A percentile compares a stretch with the other conserved stretches of the same genome.
These are phyloP conservation scores for Mrakia hoshinonis DNA, from an alignment of 768 basidiomycete genomes.

Conservation along the genomic window DNA sequence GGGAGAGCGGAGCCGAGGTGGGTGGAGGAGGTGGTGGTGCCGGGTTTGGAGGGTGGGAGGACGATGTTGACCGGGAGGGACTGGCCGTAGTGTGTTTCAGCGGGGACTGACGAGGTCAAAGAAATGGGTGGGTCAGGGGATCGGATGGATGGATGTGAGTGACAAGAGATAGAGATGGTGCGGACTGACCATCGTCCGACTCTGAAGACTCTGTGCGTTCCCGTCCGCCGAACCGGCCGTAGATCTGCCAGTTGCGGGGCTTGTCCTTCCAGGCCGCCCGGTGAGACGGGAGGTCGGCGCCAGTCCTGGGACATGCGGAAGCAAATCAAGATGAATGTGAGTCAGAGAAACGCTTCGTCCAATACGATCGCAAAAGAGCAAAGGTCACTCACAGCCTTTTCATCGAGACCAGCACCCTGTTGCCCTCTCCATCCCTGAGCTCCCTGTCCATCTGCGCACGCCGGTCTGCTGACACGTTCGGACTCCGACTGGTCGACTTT, in stretches of 20 bases:
- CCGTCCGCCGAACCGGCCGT: neutral
- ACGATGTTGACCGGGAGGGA: constrained; percentile 10
- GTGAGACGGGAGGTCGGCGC: constrained; percentile 14
- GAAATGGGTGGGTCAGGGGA: neutral
- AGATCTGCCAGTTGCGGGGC: constrained; percentile 16
- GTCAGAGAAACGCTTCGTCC: neutral
- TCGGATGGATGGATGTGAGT: neutral
- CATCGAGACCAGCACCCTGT: constrained; percentile 19
- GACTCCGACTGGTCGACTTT: neutral
- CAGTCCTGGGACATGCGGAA: neutral
- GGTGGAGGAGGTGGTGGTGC: neutral
- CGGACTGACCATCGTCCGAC: neutral
- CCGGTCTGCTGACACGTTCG: constrained; percentile 3
- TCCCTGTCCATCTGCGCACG: constrained; percentile 4
- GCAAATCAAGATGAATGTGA: neutral
- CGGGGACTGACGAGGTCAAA: neutral
- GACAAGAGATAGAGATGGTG: neutral
- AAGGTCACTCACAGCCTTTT: constrained; percentile 6
- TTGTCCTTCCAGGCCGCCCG: constrained; percentile 20
- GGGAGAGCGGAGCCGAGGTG: neutral
- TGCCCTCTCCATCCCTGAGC: neutral
- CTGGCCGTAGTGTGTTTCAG: constrained; percentile 8
- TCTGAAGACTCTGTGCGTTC: neutral
- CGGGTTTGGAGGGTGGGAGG: neutral
- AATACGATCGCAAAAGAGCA: neutral